phyloP scores from a whole-genome alignment of 176 grass and related monocot genomes.

The Zizania latifolia region DNA sequence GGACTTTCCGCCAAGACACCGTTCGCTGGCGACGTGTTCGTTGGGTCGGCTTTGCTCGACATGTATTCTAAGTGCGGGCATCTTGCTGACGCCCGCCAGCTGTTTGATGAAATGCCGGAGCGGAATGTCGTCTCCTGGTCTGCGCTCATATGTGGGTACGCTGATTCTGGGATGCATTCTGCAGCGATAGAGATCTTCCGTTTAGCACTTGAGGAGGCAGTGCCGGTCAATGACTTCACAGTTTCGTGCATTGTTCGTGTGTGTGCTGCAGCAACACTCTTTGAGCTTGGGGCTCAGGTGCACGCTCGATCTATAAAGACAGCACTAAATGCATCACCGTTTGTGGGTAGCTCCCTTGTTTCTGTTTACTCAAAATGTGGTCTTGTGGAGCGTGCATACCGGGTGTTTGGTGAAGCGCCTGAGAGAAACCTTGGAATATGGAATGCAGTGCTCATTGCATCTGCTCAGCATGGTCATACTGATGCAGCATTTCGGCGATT shows the following conservation, averaged over 20 bases:
- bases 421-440: slow-evolving; percentile 73
- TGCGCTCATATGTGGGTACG: slow-evolving; percentile 60
- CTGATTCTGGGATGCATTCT: slow-evolving; percentile 46
- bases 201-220: slow-evolving; percentile 47
- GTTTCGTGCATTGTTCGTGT: slow-evolving; percentile 63
- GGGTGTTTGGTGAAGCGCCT: slow-evolving; percentile 46
- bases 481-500: slow-evolving; percentile 48
- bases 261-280: slow-evolving; percentile 58
- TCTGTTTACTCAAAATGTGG: slow-evolving; percentile 90
- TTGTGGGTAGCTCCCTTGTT: slow-evolving; percentile 77
- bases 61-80: slow-evolving; percentile 74
- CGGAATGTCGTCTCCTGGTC: slow-evolving; percentile 96
- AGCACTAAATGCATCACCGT: slow-evolving; percentile 55
- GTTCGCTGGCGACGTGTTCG: slow-evolving; percentile 60
- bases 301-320: slow-evolving; percentile 66
- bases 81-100: slow-evolving; percentile 34
- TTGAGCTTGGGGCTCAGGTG: slow-evolving; percentile 62
- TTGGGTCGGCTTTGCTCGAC: slow-evolving; percentile 60
- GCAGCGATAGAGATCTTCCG: slow-evolving; percentile 44
- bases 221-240: slow-evolving; percentile 77
- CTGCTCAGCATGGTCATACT: slow-evolving; percentile 76
- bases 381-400: slow-evolving; percentile 62
- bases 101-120: slow-evolving; percentile 77
- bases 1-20: slow-evolving; percentile 62
- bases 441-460: slow-evolving; percentile 78